Evolutionary conservation across 768 basidiomycete species (phyloP).

Genomic region (Lentinus tigrinus): DNA sequence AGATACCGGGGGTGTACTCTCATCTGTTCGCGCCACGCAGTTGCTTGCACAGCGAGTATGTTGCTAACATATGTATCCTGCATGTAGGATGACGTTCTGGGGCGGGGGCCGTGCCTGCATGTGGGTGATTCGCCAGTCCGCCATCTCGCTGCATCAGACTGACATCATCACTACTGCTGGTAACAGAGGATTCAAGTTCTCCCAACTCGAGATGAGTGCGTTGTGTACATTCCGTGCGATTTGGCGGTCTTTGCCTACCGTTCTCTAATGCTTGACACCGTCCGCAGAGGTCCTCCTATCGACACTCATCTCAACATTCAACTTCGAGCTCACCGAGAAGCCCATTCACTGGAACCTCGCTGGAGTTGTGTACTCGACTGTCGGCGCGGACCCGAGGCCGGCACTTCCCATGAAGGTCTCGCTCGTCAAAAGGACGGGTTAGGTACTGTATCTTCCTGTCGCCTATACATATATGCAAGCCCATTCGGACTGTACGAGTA

Average conservation of each 20-base stretch:
- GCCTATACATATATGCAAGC: too few relatives aligned
- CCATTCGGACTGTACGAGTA: too few relatives aligned
- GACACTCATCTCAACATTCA: conserved; percentile 1
- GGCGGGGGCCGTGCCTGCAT: conserved; percentile 29
- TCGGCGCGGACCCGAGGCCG: neutral
- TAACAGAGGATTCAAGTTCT: conserved; percentile 25
- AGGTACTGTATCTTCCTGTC: too few relatives aligned
- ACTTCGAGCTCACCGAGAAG: conserved; percentile 8
- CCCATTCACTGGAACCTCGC: conserved; percentile 13
- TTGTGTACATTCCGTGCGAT: too few relatives aligned
- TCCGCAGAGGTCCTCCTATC: conserved; percentile 16
- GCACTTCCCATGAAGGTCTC: conserved; percentile 6
- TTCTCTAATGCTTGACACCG: too few relatives aligned
- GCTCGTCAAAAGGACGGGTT: too few relatives aligned
- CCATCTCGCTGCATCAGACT: neutral
- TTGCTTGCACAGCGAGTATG: neutral
- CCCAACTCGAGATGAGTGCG: conserved; percentile 23
- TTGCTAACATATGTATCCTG: too few relatives aligned
- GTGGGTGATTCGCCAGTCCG: conserved; percentile 23
- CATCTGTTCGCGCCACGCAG: conserved; percentile 8
- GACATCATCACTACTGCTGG: too few relatives aligned
- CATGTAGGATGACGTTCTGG: conserved; percentile 28
- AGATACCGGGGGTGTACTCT: conserved; percentile 19
- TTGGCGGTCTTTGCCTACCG: too few relatives aligned
- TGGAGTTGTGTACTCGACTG: conserved; percentile 8